phyloP scores from a whole-genome alignment of 176 grass and related monocot genomes.

The Triticum dicoccoides region DNA sequence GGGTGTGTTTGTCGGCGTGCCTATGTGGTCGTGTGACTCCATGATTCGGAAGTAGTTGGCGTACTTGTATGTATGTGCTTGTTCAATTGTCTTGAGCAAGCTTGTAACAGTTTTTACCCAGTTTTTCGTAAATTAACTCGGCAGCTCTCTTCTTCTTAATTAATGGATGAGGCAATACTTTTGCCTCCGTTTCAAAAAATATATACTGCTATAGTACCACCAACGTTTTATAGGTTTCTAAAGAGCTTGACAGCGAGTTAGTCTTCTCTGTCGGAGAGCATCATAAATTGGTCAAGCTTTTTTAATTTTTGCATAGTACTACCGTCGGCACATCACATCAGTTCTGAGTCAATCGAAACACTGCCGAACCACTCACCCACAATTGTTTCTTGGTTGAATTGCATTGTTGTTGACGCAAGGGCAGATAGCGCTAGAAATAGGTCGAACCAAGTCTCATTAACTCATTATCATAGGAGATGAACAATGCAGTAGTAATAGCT shows the following conservation, averaged over 20 bases:
- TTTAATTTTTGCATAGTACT: neutral
- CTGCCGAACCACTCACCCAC: neutral
- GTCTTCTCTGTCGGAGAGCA: neutral
- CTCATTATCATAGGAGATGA: neutral
- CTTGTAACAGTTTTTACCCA: no score
- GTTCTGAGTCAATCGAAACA: neutral
- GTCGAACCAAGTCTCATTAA: neutral
- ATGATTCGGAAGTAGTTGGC: no score
- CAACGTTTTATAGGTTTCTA: neutral
- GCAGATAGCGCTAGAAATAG: neutral
- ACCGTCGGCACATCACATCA: neutral
- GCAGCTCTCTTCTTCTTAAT: no score
- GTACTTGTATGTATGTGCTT: no score
- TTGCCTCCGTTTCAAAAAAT: no score
- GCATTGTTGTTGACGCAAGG: slow-evolving; percentile 2
- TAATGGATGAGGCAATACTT: no score
- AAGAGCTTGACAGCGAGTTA: neutral
- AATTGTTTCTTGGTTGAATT: neutral
- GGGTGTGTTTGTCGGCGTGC: no score
- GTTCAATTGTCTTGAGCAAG: no score
- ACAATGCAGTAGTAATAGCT: neutral
- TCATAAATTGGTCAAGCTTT: slow-evolving; percentile 11
- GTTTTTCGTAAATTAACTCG: no score
- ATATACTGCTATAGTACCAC: no score
- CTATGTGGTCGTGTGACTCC: no score